Evolutionary conservation across 2,329 filamentous ascomycete species (phyloP), one percentile per base, ranked within the genome.

Genomic region (Aspergillus fijiensis): DNA sequence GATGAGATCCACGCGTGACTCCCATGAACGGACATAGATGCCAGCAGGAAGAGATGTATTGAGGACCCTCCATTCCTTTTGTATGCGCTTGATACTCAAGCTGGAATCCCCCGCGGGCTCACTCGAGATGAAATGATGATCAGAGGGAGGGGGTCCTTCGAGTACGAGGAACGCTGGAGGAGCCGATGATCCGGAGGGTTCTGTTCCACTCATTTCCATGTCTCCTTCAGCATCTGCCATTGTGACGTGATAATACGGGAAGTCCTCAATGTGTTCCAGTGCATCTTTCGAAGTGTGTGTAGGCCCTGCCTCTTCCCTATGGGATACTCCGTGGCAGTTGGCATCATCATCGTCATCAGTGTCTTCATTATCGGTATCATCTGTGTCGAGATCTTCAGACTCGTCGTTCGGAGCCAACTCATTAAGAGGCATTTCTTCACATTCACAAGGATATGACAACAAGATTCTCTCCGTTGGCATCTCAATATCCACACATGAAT

Each of bases 21-120:
- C 85, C 82, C 84, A 88, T 1, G 82, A 82, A 35, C 85, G 80
- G 2, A 87, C 82, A 65, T 81, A 86, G 51, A 87, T 84, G 2
- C 80, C 81, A 2, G 79, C 71, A 0, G 85, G 85, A 2, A 88
- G 75, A 0, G 84, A 82, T 12, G 72, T 75, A 12, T 76, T 72
- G 0, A 87, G 76, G n/a, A 87, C 86, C 55, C 80, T 79, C 70
- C 86, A 84, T 66, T 87, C 85, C 67, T 84, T 85, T 16, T 74
- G 74, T 21, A 85, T 80, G 47, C 83, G 80, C 57, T 84, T 83
- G 63, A 82, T 67, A 23, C 59, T 51, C 23, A 51, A 14, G 5
- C 56, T 35, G 19, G 69, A 65, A 12, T 58, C 47, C 10, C 61
- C 61, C 73, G 57, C 77, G 70, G 49, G 39, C n/a, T 52, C 52